Evolutionary conservation across 2,329 filamentous ascomycete species (phyloP), one percentile per base, ranked within the genome.

Genomic region (Rasamsonia emersonii): DNA sequence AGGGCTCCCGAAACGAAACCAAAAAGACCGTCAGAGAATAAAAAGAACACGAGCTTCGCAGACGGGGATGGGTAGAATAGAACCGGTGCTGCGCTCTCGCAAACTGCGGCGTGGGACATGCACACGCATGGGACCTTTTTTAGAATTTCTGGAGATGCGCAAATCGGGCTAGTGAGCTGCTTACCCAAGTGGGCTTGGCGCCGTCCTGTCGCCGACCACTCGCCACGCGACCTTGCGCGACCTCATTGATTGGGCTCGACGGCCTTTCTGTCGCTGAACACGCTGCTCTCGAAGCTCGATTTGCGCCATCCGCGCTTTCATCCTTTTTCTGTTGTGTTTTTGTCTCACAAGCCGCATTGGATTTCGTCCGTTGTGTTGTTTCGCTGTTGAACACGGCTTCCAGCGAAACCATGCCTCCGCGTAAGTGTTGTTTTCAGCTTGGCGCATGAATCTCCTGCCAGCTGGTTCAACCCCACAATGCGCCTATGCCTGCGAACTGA

Each of bases 111-210:
- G 27, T 38, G 35, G 28, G 37, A 39, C 36, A 37, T 43, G 28
- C 32, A 36, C 41, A 43, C 38, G 28, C 25, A 14, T 36, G 35
- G 38, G 39, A 36, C 31, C 33, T 33, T 44, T 44, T 49, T 47
- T 41, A 45, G 49, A 51, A 53, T 49, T 58, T 54, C 49, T 52
- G 51, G 49, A 50, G 47, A 46, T 45, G 49, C 40, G 47, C 44
- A 37, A 43, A 43, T 46, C 34, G 41, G 46, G 46, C 55, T 58
- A 58, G 56, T 59, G 51, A 59, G 54, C 58, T 59, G 46, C 42
- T 50, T 53, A 35, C 55, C 46, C 18, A 38, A 59, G 48, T 18
- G 10, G 54, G 58, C 43, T 48, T 59, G 55, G 58, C 47, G 55
- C 31, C 8, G 35, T 41, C 7, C 11, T 17, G 21, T 20, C 35